These are phyloP conservation scores for Hymenotorrendiella dingleyae DNA, from an alignment of 2,329 filamentous ascomycete genomes.

Conservation along the genomic window DNA sequence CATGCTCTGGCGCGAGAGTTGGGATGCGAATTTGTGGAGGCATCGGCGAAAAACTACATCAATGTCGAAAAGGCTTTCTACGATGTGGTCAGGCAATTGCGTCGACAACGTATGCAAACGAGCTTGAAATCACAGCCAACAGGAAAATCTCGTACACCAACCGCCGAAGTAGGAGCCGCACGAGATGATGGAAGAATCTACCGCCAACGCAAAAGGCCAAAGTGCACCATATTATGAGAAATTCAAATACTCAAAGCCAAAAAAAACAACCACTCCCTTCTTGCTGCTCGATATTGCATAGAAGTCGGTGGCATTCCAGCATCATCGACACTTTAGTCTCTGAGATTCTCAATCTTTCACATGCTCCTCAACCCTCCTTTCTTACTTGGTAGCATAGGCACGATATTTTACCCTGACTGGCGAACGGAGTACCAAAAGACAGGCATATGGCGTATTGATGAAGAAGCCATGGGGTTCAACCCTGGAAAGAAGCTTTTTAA, in stretches of 20 bases:
- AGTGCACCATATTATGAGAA: slow-evolving; percentile 32
- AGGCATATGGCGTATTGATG: slow-evolving; percentile 26
- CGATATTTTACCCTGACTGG: slow-evolving; percentile 22
- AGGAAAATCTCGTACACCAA: slow-evolving; percentile 21
- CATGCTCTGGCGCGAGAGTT: slow-evolving; percentile 85
- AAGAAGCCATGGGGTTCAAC: too few species aligned
- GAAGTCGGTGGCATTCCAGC: slow-evolving; percentile 19
- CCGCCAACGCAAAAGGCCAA: slow-evolving; percentile 19
- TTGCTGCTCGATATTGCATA: slow-evolving; percentile 15
- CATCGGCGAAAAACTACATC: slow-evolving; percentile 95
- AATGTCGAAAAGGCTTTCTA: slow-evolving; percentile 99
- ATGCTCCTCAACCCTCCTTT: slow-evolving; percentile 11
- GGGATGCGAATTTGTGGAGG: slow-evolving; percentile 94
- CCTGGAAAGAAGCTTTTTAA: too few species aligned
- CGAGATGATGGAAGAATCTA: slow-evolving; percentile 26
- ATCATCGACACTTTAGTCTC: slow-evolving; percentile 6
- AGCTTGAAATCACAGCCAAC: slow-evolving; percentile 14
- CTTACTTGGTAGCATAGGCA: slow-evolving; percentile 24
- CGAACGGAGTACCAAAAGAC: slow-evolving; percentile 32
- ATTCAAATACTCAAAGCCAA: neutral
- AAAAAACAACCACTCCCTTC: neutral
- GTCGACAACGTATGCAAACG: slow-evolving; percentile 64
- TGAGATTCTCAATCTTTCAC: slow-evolving; percentile 1
- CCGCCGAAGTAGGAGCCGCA: slow-evolving; percentile 18
- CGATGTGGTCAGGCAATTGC: slow-evolving; percentile 87